Conservation (phyloP, 148 eudicot species). For the Camellia granthamiana region DNA sequence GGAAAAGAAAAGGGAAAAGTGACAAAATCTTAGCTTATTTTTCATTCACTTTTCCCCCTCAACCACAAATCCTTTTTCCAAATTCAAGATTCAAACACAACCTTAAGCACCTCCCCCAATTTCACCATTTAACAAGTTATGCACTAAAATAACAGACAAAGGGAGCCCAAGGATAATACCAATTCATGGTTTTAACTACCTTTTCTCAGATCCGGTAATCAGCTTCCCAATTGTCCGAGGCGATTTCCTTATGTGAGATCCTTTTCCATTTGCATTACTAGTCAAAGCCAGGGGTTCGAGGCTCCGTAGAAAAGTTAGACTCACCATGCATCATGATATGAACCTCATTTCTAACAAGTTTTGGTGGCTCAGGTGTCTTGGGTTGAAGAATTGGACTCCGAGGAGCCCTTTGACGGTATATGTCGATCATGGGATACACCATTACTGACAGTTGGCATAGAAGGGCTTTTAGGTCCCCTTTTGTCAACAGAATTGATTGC, state of each 20-base stretch:
- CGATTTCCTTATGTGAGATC: conserved; percentile 81
- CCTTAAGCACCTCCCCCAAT: too few species aligned
- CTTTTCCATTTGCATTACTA: conserved; percentile 42
- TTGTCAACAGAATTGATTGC: conserved; percentile 17
- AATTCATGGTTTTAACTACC: conserved; percentile 28
- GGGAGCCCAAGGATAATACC: too few species aligned
- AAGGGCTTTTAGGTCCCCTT: conserved; percentile 39
- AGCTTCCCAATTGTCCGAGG: conserved; percentile 76
- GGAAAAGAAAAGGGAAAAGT: too few species aligned
- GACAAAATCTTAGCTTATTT: too few species aligned
- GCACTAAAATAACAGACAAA: too few species aligned
- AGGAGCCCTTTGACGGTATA: conserved; percentile 17
- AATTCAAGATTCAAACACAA: too few species aligned
- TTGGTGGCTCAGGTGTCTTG: conserved; percentile 46
- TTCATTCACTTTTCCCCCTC: too few species aligned
- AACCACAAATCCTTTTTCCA: too few species aligned
- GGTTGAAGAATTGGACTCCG: conserved; percentile 38
- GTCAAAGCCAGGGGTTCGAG: conserved; percentile 31
- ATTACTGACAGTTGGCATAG: conserved; percentile 15
- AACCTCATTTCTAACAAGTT: conserved; percentile 15
- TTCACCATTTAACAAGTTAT: too few species aligned
- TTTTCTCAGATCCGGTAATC: conserved; percentile 81
- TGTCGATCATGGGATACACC: conserved; percentile 16
- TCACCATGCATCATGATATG: conserved; percentile 20
- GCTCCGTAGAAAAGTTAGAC: conserved; percentile 20